Base-by-base conservation (phyloP, 345 rosid genomes). In the Linum tenue region DNA sequence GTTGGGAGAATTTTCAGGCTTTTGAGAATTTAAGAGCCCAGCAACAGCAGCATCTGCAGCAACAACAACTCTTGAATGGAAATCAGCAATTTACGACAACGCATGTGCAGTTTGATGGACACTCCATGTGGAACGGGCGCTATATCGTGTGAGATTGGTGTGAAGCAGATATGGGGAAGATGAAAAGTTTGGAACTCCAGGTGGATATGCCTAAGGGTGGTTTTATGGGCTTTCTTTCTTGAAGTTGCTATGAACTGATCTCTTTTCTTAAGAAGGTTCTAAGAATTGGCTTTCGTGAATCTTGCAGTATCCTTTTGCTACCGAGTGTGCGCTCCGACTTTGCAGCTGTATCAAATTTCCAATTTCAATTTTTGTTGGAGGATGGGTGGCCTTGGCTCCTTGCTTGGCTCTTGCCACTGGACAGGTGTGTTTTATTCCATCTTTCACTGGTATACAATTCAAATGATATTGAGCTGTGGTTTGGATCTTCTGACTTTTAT, bases 21-120 rank as follows among this genome's bases (percentile, higher is more conserved):
- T 58, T 70, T 76, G 92, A 78, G 73, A 71, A 80, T 66, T 48
- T 73, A 7, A 80, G 78, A 71, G 56, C 53, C 56, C 86, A 71
- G 78, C 80, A 76, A 70, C 57, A 79, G 73, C 81, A 69, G 82
- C 89, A 79, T 72, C 62, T 79, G 72, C 81, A 69, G 82, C 89
- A 79, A 56, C 88, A 75, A 40, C 78, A 77, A 78, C 76, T 76
- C 59, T 56, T 73, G 35, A 79, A 79, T 36, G 84, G 76, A 70
- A 86, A 84, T 67, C 84, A 79, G 65, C 86, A 82, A 69, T 70
- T 84, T 66, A 68, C 31, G 31, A 22, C 31, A 22, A 22, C 82
- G 76, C 85, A 88, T n/a, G 89, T 80, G 77, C 95, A 86, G 73
- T 81, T 83, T 81, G 86, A 81, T 71, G 99, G 96, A 77, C 92